Conservation (phyloP, 306 rosid species). For the Prunus dulcis region DNA sequence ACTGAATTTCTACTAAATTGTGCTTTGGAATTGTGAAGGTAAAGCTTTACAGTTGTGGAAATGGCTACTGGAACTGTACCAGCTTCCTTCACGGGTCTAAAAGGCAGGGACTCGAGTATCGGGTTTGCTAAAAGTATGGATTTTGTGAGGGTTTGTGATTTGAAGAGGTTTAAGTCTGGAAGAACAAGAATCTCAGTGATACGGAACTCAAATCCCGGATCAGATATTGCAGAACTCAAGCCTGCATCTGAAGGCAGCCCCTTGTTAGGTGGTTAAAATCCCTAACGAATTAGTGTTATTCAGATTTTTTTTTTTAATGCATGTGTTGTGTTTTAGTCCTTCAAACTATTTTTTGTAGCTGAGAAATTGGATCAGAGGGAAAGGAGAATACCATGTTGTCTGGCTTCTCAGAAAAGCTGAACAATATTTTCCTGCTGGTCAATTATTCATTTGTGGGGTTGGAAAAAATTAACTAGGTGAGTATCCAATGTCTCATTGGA, state of each 20-base stretch:
- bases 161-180: slow-evolving; percentile 46
- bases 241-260: slow-evolving; percentile 86
- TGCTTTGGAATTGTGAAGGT: slow-evolving; percentile 36
- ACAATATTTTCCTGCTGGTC: not conserved
- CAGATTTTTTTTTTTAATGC: not conserved
- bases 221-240: slow-evolving; percentile 79
- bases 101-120: slow-evolving; percentile 57
- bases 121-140: slow-evolving; percentile 66
- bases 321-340: not conserved
- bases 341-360: not conserved
- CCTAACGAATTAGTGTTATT: not conserved
- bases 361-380: not conserved
- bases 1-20: slow-evolving; percentile 19
- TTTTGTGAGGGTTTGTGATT: slow-evolving; percentile 69
- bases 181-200: slow-evolving; percentile 62
- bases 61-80: slow-evolving; percentile 86
- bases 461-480: not conserved
- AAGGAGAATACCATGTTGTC: not conserved
- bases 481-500: not conserved
- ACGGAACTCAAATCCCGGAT: slow-evolving; percentile 64
- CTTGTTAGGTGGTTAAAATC: slow-evolving; percentile 57
- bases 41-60: slow-evolving; percentile 21
- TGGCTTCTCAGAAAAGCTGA: not conserved
- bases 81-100: slow-evolving; percentile 55
- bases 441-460: not conserved